Evolutionary conservation across 1,139 yeast genomes (phyloP).

Genomic region (Kluyveromyces sp.): DNA sequence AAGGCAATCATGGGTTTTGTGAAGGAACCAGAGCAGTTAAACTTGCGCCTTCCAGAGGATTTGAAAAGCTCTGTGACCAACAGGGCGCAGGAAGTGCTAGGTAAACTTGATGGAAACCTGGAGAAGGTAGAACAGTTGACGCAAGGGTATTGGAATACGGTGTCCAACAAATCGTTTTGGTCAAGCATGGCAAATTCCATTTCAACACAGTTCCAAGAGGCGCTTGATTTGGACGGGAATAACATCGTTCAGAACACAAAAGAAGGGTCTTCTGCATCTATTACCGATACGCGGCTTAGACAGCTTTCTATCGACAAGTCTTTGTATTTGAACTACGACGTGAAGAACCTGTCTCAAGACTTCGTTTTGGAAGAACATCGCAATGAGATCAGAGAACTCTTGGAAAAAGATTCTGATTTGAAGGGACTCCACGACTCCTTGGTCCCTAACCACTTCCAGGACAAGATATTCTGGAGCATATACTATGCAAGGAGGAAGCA

Average conservation of each 20-base stretch:
- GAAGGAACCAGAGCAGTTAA: constrained; percentile 18
- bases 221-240: constrained; percentile 16
- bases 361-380: constrained; percentile 49
- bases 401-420: constrained; percentile 49
- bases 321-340: constrained; percentile 35
- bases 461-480: constrained; percentile 65
- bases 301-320: constrained; percentile 43
- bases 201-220: constrained; percentile 18
- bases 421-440: constrained; percentile 51
- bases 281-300: constrained; percentile 52
- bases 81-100: constrained; percentile 26
- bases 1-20: constrained; percentile 19
- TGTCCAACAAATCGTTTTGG: constrained; percentile 25
- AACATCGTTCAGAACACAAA: constrained; percentile 26
- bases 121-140: constrained; percentile 27
- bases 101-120: constrained; percentile 23
- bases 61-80: constrained; percentile 17
- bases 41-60: constrained; percentile 22
- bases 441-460: constrained; percentile 59
- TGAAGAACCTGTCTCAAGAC: constrained; percentile 31
- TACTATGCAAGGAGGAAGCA: constrained; percentile 54
- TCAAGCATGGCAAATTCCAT: constrained; percentile 21
- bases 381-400: constrained; percentile 42
- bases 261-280: constrained; percentile 39
- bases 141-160: constrained; percentile 27